Evolutionary conservation across 768 basidiomycete genomes (phyloP).

Genomic region (Suillus alpinus): DNA sequence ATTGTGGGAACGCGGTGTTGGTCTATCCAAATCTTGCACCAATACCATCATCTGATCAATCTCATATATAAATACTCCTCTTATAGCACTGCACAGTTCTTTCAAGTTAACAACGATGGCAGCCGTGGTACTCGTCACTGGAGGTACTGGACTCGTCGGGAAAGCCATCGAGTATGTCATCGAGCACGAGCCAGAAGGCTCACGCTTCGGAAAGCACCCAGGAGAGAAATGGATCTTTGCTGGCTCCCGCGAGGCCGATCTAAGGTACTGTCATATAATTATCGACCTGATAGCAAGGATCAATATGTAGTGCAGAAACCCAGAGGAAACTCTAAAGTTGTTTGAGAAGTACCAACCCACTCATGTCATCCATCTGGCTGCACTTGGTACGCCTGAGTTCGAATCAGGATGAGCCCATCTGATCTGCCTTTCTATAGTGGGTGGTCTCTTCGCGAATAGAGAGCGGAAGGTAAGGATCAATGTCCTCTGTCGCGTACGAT

Average conservation of each 20-base stretch:
- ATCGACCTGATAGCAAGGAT: neutral
- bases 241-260: slow-evolving; percentile 75
- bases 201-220: slow-evolving; percentile 69
- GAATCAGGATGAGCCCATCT: neutral
- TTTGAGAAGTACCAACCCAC: slow-evolving; percentile 93
- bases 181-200: slow-evolving; percentile 73
- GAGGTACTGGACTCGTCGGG: slow-evolving; percentile 87
- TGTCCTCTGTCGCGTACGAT: neutral
- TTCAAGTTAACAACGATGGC: slow-evolving; percentile 18
- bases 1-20: slow-evolving; percentile 15
- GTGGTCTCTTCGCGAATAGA: slow-evolving; percentile 95
- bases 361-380: slow-evolving; percentile 95
- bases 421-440: slow-evolving; percentile 51
- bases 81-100: neutral
- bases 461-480: slow-evolving; percentile 67
- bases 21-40: neutral
- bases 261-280: slow-evolving; percentile 50
- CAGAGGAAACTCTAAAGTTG: slow-evolving; percentile 62
- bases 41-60: neutral
- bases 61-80: slow-evolving; percentile 3
- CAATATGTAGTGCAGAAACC: slow-evolving; percentile 47
- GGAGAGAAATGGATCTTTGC: slow-evolving; percentile 89
- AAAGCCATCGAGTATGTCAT: slow-evolving; percentile 77
- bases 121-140: slow-evolving; percentile 73
- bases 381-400: slow-evolving; percentile 60